Evolutionary conservation across 345 rosid species (phyloP).

Genomic region (Sisymbrium irio): DNA sequence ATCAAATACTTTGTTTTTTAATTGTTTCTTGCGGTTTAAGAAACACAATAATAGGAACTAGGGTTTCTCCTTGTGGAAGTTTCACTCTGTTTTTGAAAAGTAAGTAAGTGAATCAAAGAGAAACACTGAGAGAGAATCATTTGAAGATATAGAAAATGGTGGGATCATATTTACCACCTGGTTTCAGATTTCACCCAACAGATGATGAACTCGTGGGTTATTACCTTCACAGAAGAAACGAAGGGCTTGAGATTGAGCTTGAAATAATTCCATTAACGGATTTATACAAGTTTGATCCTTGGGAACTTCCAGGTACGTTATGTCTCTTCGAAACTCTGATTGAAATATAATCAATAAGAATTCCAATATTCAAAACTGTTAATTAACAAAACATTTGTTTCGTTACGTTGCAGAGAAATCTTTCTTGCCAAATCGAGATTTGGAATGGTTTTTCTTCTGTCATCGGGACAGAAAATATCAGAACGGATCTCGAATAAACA

Average conservation of each 20-base stretch:
- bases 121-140: conserved; percentile 35
- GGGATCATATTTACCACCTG: conserved; percentile 77
- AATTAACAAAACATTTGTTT: neutral
- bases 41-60: neutral
- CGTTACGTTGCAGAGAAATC: conserved; percentile 59
- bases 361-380: neutral
- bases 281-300: conserved; percentile 89
- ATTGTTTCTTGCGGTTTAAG: neutral
- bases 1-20: neutral
- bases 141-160: conserved; percentile 41
- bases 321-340: neutral
- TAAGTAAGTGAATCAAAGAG: conserved; percentile 41
- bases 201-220: conserved; percentile 88
- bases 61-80: conserved; percentile 41
- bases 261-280: conserved; percentile 80
- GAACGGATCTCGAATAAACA: conserved; percentile 72
- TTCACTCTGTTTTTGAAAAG: conserved; percentile 49
- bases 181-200: conserved; percentile 89
- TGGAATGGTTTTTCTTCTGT: conserved; percentile 96
- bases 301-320: conserved; percentile 85
- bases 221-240: conserved; percentile 68
- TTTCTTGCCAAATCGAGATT: conserved; percentile 67
- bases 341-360: too few relatives aligned
- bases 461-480: conserved; percentile 83
- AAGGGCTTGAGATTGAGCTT: conserved; percentile 73